These are phyloP conservation scores for Pseudonitzschia multiseries DNA, from an alignment of 108 stramenopile genomes.

Conservation along the genomic window DNA sequence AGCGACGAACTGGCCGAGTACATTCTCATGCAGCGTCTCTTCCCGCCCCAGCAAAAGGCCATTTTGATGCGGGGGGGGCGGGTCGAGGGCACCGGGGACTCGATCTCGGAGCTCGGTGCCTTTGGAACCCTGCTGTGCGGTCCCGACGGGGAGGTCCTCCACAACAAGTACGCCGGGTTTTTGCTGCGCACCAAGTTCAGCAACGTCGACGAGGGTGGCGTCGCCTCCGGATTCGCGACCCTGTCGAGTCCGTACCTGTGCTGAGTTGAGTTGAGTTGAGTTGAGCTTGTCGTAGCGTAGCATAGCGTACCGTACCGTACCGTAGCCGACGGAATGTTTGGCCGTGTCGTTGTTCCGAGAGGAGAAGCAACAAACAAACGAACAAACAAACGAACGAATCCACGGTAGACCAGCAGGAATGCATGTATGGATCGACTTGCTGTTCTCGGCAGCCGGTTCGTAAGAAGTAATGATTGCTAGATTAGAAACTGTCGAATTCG, in stretches of 20 bases:
- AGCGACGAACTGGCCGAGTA: constrained; percentile 63
- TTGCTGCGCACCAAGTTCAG: constrained; percentile 81
- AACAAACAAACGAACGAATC: too few species aligned
- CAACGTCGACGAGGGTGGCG: constrained; percentile 88
- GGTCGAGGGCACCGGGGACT: constrained; percentile 75
- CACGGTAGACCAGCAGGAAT: too few species aligned
- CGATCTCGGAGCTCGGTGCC: constrained; percentile 78
- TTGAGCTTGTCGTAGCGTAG: background rate
- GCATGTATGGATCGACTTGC: too few species aligned
- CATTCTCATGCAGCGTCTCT: constrained; percentile 87
- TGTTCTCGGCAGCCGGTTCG: too few species aligned
- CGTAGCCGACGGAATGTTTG: background rate
- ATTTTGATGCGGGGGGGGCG: constrained; percentile 67
- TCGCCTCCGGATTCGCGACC: constrained; percentile 84
- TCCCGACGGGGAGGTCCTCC: constrained; percentile 52
- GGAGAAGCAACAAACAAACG: too few species aligned
- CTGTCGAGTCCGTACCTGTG: constrained; percentile 82
- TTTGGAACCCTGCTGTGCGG: constrained; percentile 66
- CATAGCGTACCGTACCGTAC: background rate
- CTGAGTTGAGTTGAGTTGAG: too few species aligned
- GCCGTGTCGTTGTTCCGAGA: too few species aligned
- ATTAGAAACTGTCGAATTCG: too few species aligned
- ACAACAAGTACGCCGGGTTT: constrained; percentile 80
- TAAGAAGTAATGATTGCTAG: too few species aligned
- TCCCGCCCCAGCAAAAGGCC: constrained; percentile 76